A percentile compares a stretch with the other conserved stretches of the same genome.
phyloP scores from a whole-genome alignment of 768 basidiomycete species.

The Neoboletus magnificus region DNA sequence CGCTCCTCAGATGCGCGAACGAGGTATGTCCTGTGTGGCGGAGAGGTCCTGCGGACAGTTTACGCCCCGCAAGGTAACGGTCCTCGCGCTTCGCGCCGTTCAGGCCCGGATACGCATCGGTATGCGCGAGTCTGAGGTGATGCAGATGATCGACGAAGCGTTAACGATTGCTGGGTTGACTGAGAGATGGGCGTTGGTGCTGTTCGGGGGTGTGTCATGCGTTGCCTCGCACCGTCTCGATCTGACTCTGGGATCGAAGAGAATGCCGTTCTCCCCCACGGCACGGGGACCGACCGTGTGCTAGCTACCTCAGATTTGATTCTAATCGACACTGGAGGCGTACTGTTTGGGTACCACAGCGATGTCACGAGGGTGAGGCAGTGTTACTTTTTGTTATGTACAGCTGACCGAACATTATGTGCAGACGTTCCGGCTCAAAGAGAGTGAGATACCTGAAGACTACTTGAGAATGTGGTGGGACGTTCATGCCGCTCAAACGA shows the following conservation, averaged over 20 bases:
- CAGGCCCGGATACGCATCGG: constrained; percentile 61
- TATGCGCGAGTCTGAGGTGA: constrained; percentile 71
- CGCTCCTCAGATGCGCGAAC: constrained; percentile 72
- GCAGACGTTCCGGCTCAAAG: constrained; percentile 64
- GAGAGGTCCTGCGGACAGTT: neutral
- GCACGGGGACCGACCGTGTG: constrained; percentile 64
- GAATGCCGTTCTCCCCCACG: constrained; percentile 85
- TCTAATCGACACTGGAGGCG: constrained; percentile 71
- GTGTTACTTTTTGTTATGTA: neutral
- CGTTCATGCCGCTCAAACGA: constrained; percentile 61
- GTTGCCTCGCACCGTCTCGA: neutral
- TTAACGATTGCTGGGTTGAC: constrained; percentile 57
- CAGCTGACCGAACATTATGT: neutral
- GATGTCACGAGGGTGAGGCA: constrained; percentile 71
- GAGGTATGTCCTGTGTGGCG: constrained; percentile 46
- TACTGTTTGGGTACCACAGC: constrained; percentile 70
- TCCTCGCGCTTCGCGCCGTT: constrained; percentile 69
- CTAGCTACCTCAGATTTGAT: constrained; percentile 59
- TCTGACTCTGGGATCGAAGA: constrained; percentile 40
- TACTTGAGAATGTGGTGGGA: constrained; percentile 61
- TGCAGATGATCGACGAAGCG: constrained; percentile 52
- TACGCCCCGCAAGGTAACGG: constrained; percentile 56
- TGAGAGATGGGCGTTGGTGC: constrained; percentile 57
- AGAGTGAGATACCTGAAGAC: constrained; percentile 49
- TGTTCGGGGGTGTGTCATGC: constrained; percentile 68